Base-by-base conservation (phyloP, 179 eudicot genomes). In the Carnegiea gigantea region DNA sequence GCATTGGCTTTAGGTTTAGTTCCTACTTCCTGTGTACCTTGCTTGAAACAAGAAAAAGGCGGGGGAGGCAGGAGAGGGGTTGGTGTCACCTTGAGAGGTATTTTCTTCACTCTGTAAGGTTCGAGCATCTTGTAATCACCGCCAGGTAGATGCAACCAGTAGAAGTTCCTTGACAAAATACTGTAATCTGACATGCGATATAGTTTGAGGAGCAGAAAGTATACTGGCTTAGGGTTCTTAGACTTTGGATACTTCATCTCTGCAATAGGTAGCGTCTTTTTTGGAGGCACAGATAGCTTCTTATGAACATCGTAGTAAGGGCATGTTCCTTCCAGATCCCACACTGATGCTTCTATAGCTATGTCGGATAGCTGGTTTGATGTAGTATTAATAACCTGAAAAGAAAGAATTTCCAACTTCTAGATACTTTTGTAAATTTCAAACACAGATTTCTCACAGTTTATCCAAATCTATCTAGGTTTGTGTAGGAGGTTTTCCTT, bases 141-240 rank as follows among this genome's bases (percentile, higher is more conserved):
- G 75, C 92, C 99, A 21, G 92, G 83, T 33, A 82, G 86, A 85
- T 94, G 91, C 83, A 94, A 83, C 99, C 99, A 96, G 87, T 96
- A 96, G 81, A 95, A 93, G 87, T 94, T 96, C 65, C 99, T 87
- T 1, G 99, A 96, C 49, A 94, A 73, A 82, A 96, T 88, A 84
- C 89, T 73, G 33, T 87, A n/a, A 85, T 96, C 94, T 77, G 97
- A 88, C 82, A 89, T 78, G 67, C 87, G 85, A 71, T 92, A 91
- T 64, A 96, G 93, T 78, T 95, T 96, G 71, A 96, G 94, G 78
- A 96, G 98, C 77, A 94, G 95, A 80, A 96, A 96, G 88, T 96
- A 96, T 44, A 96, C 93, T 1, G 97, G 91, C 81, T 91, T 90
- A 21, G 92, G 84, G 75, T 88, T 89, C 81, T 89, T 80, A 30